phyloP scores from a whole-genome alignment of 2,329 filamentous ascomycete genomes.

The Hypoxylon sp. region DNA sequence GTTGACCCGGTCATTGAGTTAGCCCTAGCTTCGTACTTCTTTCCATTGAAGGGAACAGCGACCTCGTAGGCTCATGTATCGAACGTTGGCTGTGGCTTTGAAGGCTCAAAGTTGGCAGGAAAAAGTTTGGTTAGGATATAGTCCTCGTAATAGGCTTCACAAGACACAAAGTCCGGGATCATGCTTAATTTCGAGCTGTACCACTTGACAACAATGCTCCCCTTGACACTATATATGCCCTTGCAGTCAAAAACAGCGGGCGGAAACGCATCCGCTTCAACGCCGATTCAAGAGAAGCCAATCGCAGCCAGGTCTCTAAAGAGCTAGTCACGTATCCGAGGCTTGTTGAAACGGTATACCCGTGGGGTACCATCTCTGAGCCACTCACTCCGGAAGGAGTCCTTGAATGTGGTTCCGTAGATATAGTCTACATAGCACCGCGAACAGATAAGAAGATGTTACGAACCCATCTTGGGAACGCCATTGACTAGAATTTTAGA shows the following conservation, averaged over 20 bases:
- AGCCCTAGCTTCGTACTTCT: slow-evolving; percentile 50
- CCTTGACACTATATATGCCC: slow-evolving; percentile 42
- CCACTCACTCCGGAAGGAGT: slow-evolving; percentile 50
- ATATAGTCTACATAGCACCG: slow-evolving; percentile 60
- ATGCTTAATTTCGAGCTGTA: slow-evolving; percentile 35
- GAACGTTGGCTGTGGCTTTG: slow-evolving; percentile 25
- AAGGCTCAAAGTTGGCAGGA: slow-evolving; percentile 30
- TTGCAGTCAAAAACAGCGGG: slow-evolving; percentile 44
- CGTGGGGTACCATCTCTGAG: slow-evolving; percentile 48
- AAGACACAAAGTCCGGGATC: slow-evolving; percentile 43
- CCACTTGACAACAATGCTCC: slow-evolving; percentile 40
- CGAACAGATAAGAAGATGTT: slow-evolving; percentile 56
- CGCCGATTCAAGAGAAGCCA: slow-evolving; percentile 48
- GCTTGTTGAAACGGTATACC: slow-evolving; percentile 53
- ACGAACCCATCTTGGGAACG: background rate
- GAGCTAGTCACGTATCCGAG: slow-evolving; percentile 56
- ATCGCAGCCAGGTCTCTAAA: slow-evolving; percentile 54
- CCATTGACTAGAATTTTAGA: background rate
- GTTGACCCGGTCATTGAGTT: slow-evolving; percentile 52
- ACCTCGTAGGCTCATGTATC: slow-evolving; percentile 55
- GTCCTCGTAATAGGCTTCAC: slow-evolving; percentile 49
- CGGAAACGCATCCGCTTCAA: slow-evolving; percentile 53
- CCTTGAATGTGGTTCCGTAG: slow-evolving; percentile 50
- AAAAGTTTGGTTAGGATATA: slow-evolving; percentile 32
- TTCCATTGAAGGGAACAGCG: slow-evolving; percentile 52